Percentiles rank a stretch among this genome's conserved stretches.
These are phyloP conservation scores for Ramaria sp. DNA, from an alignment of 768 basidiomycete species.

Conservation along the genomic window DNA sequence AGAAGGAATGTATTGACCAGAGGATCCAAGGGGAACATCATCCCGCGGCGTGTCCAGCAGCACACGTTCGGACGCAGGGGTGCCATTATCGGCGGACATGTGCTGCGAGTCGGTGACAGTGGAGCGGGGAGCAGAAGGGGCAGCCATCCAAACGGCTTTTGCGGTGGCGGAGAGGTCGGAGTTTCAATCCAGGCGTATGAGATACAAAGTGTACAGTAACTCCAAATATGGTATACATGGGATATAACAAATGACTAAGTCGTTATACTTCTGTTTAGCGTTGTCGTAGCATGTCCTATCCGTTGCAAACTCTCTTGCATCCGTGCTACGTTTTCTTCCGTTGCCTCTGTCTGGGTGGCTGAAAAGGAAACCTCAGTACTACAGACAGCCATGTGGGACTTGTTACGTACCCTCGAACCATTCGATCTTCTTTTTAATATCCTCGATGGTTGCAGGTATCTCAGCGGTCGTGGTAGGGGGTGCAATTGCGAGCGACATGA, in stretches of 20 bases:
- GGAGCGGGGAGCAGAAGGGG: not conserved
- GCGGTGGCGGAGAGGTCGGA: not conserved
- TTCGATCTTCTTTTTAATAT: slow-evolving; percentile 6
- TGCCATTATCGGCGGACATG: not conserved
- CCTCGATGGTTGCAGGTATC: not conserved
- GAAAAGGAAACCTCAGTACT: not conserved
- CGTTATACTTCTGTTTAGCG: not conserved
- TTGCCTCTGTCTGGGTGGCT: slow-evolving; percentile 1
- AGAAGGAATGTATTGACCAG: slow-evolving; percentile 36
- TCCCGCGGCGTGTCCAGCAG: not conserved
- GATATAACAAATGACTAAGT: not conserved
- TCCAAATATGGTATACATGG: not conserved
- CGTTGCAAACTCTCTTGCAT: not conserved
- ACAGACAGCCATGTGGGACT: not conserved
- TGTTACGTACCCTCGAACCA: slow-evolving; percentile 4
- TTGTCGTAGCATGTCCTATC: not conserved
- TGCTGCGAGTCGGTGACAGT: not conserved
- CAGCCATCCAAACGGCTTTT: not conserved
- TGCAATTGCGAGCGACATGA: not conserved
- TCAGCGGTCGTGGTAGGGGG: not conserved
- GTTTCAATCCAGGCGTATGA: not conserved
- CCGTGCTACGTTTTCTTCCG: slow-evolving; percentile 3
- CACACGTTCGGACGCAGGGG: not conserved
- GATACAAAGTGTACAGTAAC: not conserved
- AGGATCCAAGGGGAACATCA: not conserved